Evolutionary conservation across 2,329 filamentous ascomycete species (phyloP).

Genomic region (Aspergillus ochraceoroseus): DNA sequence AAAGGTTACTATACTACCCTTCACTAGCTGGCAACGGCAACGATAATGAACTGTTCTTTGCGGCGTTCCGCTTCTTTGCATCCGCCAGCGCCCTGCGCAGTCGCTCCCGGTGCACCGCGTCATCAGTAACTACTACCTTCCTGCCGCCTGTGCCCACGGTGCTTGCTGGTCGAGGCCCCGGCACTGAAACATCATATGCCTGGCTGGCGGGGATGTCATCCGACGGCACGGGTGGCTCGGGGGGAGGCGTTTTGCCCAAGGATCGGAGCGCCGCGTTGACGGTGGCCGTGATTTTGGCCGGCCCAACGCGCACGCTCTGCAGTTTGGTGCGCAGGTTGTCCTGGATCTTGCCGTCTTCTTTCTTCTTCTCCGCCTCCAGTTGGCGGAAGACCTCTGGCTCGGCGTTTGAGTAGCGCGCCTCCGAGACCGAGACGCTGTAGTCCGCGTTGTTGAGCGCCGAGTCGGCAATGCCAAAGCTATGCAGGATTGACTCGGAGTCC

Average conservation of each 20-base stretch:
- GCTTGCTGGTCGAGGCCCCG: slow-evolving; percentile 27
- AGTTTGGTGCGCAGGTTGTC: slow-evolving; percentile 42
- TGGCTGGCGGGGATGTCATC: slow-evolving; percentile 12
- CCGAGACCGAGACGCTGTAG: slow-evolving; percentile 51
- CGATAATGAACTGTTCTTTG: slow-evolving; percentile 25
- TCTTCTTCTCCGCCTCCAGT: slow-evolving; percentile 46
- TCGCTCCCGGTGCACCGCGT: slow-evolving; percentile 45
- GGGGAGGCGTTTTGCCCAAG: slow-evolving; percentile 30
- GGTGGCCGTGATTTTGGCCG: slow-evolving; percentile 34
- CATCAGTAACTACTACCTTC: slow-evolving; percentile 24
- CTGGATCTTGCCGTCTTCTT: slow-evolving; percentile 47
- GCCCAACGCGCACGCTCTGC: slow-evolving; percentile 40
- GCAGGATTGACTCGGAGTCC: slow-evolving; percentile 46
- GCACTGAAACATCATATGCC: slow-evolving; percentile 18
- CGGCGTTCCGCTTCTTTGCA: slow-evolving; percentile 52
- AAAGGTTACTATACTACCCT: too few species aligned
- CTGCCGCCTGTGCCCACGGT: slow-evolving; percentile 15
- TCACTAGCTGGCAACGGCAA: background rate
- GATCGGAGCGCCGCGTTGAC: slow-evolving; percentile 40
- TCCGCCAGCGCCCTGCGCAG: slow-evolving; percentile 50
- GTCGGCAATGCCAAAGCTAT: slow-evolving; percentile 48
- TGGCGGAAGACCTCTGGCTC: slow-evolving; percentile 41
- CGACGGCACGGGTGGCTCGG: slow-evolving; percentile 15
- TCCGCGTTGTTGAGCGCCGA: slow-evolving; percentile 50
- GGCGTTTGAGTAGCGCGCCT: slow-evolving; percentile 46